phyloP scores from a whole-genome alignment of 257 asterid genomes.

The Solanum etuberosum region DNA sequence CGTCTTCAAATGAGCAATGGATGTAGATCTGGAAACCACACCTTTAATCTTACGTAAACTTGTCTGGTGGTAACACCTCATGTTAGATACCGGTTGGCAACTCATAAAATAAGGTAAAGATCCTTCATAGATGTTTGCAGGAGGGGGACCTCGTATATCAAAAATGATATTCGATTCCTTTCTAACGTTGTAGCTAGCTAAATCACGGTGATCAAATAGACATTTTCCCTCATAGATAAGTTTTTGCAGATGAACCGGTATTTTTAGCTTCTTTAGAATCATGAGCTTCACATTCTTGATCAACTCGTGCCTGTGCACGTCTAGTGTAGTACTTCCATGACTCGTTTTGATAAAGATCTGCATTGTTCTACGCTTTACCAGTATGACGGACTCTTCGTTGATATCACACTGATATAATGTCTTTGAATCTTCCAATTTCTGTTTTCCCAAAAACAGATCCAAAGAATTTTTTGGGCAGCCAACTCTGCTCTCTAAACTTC shows the following conservation, averaged over 20 bases:
- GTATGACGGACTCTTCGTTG: background rate
- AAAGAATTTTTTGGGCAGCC: background rate
- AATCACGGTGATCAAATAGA: background rate
- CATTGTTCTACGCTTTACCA: background rate
- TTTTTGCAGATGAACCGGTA: conserved; percentile 3
- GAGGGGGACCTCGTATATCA: background rate
- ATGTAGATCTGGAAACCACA: background rate
- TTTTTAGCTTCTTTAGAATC: background rate
- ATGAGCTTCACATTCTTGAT: conserved; percentile 1
- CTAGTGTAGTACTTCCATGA: background rate
- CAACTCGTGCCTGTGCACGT: background rate
- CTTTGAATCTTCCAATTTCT: background rate
- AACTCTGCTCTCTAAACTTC: conserved; percentile 11
- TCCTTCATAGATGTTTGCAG: background rate
- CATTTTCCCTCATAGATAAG: conserved; percentile 5
- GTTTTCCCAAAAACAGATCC: background rate
- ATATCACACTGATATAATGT: background rate
- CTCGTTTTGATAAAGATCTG: background rate
- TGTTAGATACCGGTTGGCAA: background rate
- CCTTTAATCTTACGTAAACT: background rate
- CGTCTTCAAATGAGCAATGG: background rate
- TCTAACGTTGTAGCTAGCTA: conserved; percentile 11
- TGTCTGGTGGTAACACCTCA: background rate
- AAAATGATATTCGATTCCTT: background rate
- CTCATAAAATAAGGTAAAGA: background rate